These are phyloP conservation scores for Pythium angustatum DNA, from an alignment of 352 stramenopile genomes.

Conservation along the genomic window DNA sequence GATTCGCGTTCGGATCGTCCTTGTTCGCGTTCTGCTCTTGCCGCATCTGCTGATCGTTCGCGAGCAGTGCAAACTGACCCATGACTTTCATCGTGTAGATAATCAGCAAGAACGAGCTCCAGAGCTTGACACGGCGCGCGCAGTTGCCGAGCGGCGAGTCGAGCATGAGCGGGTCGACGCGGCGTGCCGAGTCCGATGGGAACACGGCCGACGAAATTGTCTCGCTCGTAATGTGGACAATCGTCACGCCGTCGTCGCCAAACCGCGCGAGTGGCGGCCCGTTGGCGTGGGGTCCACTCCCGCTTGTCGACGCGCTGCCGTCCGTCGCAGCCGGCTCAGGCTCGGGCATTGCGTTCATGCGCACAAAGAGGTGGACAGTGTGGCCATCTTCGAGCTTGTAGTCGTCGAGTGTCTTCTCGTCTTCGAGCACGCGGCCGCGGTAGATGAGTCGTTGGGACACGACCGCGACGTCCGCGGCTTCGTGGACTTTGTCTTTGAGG, in stretches of 20 bases:
- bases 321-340: constrained; percentile 39
- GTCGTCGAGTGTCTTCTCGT: constrained; percentile 62
- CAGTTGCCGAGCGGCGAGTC: constrained; percentile 82
- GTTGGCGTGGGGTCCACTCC: constrained; percentile 29
- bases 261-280: constrained; percentile 33
- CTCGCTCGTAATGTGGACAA: constrained; percentile 82
- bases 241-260: constrained; percentile 48
- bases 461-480: constrained; percentile 70
- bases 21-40: constrained; percentile 27
- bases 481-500: constrained; percentile 74
- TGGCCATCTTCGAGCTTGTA: constrained; percentile 92
- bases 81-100: constrained; percentile 92
- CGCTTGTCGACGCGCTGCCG: neutral
- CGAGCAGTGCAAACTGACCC: constrained; percentile 79
- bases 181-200: constrained; percentile 75
- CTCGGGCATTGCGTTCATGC: constrained; percentile 59
- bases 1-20: constrained; percentile 33
- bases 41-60: constrained; percentile 78
- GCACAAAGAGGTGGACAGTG: constrained; percentile 91
- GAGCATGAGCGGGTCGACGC: constrained; percentile 85
- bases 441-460: constrained; percentile 90
- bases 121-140: constrained; percentile 82
- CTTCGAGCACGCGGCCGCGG: constrained; percentile 85
- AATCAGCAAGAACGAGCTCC: constrained; percentile 86
- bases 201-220: constrained; percentile 85